Base-by-base conservation (phyloP, 352 stramenopile genomes). In the Phytopythium boreale region DNA sequence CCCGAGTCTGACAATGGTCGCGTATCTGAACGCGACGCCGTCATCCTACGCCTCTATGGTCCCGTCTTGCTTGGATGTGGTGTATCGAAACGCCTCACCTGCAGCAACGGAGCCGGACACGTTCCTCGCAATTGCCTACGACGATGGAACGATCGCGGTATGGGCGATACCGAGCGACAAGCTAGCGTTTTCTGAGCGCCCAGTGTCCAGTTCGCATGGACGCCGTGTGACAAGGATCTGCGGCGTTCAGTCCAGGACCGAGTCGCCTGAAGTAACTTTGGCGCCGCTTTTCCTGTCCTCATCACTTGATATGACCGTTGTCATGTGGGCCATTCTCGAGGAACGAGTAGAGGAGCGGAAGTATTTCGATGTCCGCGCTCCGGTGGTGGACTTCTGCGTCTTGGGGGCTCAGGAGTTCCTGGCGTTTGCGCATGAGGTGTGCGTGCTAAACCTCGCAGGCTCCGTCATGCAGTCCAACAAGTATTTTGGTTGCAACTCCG, bases 231-330 rank as follows among this genome's bases (percentile, higher is more conserved):
- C 80, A 1, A 68, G 61, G 1, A 74, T 90, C 20, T 67, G 49
- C 31, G 19, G 63, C n/a, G 11, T 36, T 36, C 24, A 36, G 24
- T 2, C 24, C 0, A 10, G 3, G 22, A 8, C 11, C 22, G 24
- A 31, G 26, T 51, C 62, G 5, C 66, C 11, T 11, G 37, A 67
- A 43, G 5, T 9, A 8, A 34, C 29, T 36, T 52, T 39, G 47
- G 34, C 20, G 15, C 59, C 9, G 1, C 41, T 71, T 15, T 87
- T 92, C 47, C 11, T 87, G 8, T 80, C 68, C 7, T 75, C 72
- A 9, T 92, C 82, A 0, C 57, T 89, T 10, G 83, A 92, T 41
- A 89, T 87, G 80, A 89, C 76, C 8, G 63, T 85, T 4, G 80
- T 92, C 53, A 49, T 88, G 1, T 92, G 83, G 83, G 17, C 58